These are phyloP conservation scores for Mycena capillaripes DNA, from an alignment of 768 basidiomycete genomes.

Conservation along the genomic window DNA sequence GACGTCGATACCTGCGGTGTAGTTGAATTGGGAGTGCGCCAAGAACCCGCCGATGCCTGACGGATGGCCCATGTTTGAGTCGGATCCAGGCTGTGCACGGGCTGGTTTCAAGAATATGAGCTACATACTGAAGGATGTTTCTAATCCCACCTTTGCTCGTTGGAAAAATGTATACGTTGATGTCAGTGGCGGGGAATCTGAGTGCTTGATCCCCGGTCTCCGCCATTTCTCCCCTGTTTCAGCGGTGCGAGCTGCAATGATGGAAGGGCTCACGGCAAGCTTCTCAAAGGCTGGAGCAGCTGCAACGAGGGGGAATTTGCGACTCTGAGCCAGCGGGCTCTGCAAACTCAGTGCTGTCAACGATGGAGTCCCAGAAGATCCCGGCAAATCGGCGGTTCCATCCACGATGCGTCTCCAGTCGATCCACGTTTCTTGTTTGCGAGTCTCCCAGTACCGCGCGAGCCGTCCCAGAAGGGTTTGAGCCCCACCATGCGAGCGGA, in stretches of 20 bases:
- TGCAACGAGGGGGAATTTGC: neutral
- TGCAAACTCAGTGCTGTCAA: neutral
- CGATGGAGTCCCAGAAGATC: neutral
- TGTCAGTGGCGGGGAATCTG: slow-evolving; percentile 18
- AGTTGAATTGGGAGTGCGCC: neutral
- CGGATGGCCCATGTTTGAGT: neutral
- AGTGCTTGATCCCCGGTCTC: neutral
- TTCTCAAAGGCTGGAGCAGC: too few species aligned
- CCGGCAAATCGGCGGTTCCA: slow-evolving; percentile 14
- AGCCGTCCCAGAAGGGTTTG: slow-evolving; percentile 16
- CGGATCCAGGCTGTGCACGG: neutral
- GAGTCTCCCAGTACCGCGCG: slow-evolving; percentile 17
- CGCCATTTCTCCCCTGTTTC: neutral
- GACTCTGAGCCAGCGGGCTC: too few species aligned
- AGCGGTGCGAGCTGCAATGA: slow-evolving; percentile 1
- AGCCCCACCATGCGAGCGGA: slow-evolving; percentile 5
- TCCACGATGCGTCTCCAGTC: slow-evolving; percentile 21
- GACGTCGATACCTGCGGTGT: neutral
- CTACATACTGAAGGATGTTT: too few species aligned
- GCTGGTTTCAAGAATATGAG: neutral
- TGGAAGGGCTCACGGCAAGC: too few species aligned
- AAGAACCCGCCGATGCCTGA: neutral
- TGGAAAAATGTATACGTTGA: neutral
- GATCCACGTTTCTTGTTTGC: neutral
- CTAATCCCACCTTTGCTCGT: neutral